Percentiles rank a stretch among this genome's conserved stretches.
phyloP scores from a whole-genome alignment of 2,329 filamentous ascomycete species.

The Microdochium paspali region DNA sequence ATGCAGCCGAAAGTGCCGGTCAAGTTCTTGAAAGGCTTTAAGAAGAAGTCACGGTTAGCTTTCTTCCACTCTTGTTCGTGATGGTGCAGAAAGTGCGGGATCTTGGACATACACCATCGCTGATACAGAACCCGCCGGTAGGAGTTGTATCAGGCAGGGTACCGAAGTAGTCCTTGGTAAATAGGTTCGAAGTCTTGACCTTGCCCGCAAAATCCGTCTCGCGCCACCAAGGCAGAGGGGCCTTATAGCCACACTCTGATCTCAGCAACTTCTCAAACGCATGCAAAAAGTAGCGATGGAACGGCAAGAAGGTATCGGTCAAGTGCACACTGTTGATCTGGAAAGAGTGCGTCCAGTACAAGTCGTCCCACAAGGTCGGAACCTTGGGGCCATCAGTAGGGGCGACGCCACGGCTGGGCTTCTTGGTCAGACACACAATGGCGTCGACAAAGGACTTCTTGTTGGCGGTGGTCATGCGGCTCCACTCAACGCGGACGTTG shows the following conservation, averaged over 20 bases:
- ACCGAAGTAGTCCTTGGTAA: slow-evolving; percentile 19
- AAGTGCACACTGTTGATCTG: slow-evolving; percentile 21
- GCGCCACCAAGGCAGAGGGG: slow-evolving; percentile 22
- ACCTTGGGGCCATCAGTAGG: slow-evolving; percentile 8
- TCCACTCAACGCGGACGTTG: background rate
- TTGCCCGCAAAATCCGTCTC: slow-evolving; percentile 23
- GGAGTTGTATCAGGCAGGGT: slow-evolving; percentile 13
- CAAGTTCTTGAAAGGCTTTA: background rate
- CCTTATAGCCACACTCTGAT: slow-evolving; percentile 20
- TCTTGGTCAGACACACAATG: background rate
- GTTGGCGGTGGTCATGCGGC: background rate
- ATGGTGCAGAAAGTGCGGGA: no score
- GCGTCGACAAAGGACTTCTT: background rate
- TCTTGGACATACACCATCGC: slow-evolving; percentile 14
- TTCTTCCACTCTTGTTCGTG: no score
- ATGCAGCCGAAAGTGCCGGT: slow-evolving; percentile 19
- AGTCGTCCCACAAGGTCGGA: slow-evolving; percentile 22
- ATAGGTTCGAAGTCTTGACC: slow-evolving; percentile 16
- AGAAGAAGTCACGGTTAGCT: background rate
- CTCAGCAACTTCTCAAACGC: slow-evolving; percentile 19
- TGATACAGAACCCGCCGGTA: slow-evolving; percentile 17
- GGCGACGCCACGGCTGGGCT: background rate
- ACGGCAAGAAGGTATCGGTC: slow-evolving; percentile 19
- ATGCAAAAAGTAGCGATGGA: slow-evolving; percentile 22
- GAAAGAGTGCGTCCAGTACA: slow-evolving; percentile 19